Conservation (phyloP, 306 rosid species). For the Gleditsia sinensis region DNA sequence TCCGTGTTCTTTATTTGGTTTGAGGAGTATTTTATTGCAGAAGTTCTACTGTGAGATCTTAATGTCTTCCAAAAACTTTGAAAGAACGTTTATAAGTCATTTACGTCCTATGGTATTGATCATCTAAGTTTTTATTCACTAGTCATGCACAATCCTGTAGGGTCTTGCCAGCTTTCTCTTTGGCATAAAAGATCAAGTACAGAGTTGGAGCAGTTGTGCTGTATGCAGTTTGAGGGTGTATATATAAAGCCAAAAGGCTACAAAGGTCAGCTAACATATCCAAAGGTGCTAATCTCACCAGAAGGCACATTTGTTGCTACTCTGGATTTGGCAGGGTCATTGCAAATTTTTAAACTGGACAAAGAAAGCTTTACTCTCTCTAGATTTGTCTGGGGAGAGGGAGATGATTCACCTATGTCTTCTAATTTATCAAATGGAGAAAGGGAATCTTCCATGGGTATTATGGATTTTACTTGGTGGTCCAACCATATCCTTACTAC, state of each 20-base stretch:
- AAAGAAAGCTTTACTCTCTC: slow-evolving; percentile 63
- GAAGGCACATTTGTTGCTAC: slow-evolving; percentile 77
- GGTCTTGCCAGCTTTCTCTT: slow-evolving; percentile 74
- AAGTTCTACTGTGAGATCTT: slow-evolving; percentile 16
- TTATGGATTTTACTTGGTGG: slow-evolving; percentile 96
- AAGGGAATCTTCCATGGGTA: slow-evolving; percentile 32
- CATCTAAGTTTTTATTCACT: slow-evolving; percentile 21
- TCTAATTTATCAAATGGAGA: slow-evolving; percentile 42
- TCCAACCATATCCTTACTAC: slow-evolving; percentile 69
- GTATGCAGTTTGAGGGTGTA: slow-evolving; percentile 73
- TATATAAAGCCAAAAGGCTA: slow-evolving; percentile 63
- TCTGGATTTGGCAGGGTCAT: slow-evolving; percentile 73
- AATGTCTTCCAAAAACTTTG: slow-evolving; percentile 24
- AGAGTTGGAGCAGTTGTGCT: slow-evolving; percentile 65
- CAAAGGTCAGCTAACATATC: slow-evolving; percentile 61
- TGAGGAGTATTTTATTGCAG: neutral
- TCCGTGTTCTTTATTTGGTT: slow-evolving; percentile 12
- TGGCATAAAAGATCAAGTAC: slow-evolving; percentile 60
- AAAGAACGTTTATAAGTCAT: slow-evolving; percentile 13
- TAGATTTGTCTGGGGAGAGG: slow-evolving; percentile 46
- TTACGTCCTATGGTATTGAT: slow-evolving; percentile 18
- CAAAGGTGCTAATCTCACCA: slow-evolving; percentile 85
- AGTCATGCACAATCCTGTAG: slow-evolving; percentile 44
- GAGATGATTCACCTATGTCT: slow-evolving; percentile 40
- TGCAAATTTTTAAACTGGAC: slow-evolving; percentile 72